Evolutionary conservation across 1,284 basidiomycete genomes (phyloP), one percentile per base, ranked within the genome.

Genomic region (Blastosporella zonata): DNA sequence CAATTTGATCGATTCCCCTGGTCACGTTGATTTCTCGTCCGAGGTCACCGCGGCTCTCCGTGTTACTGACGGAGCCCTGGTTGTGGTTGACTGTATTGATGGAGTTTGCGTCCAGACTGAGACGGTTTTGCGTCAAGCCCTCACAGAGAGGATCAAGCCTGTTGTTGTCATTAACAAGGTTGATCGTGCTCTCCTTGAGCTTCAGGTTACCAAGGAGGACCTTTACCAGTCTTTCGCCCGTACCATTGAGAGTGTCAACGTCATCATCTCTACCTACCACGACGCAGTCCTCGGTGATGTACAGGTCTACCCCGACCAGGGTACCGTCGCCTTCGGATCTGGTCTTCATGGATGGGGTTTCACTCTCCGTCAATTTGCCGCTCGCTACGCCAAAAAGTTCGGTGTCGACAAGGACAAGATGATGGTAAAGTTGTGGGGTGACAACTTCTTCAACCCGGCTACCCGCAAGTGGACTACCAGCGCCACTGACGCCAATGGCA

Each of bases 401-500:
- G 31, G 31, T 13, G 31, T 33, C 8, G 31, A 33, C 13, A 33
- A 15, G 31, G 31, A 33, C 6, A 33, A n/a, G 31, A 13, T n/a
- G 31, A 33, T 33, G 31, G n/a, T 12, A 10, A 33, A 33, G 13
- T 12, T 33, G 3, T 33, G 31, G 31, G n/a, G n/a, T n/a, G n/a
- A n/a, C n/a, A n/a, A n/a, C n/a, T n/a, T n/a, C n/a, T n/a, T n/a
- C n/a, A n/a, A n/a, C n/a, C n/a, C n/a, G n/a, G n/a, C n/a, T n/a
- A n/a, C n/a, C n/a, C n/a, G n/a, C n/a, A n/a, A n/a, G 31, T 33
- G 31, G 31, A 33, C 31, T 12, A 33, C 49, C 46, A 50, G 28
- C 47, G 56, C 52, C 60, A 74, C 72, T 28, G 88, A 87, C 61
- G 81, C 83, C 53, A 90, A 95, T 63, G 93, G 92, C 68, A 93